Conservation (phyloP, 805 yeast genomes). For the Ogataea methanolica region DNA sequence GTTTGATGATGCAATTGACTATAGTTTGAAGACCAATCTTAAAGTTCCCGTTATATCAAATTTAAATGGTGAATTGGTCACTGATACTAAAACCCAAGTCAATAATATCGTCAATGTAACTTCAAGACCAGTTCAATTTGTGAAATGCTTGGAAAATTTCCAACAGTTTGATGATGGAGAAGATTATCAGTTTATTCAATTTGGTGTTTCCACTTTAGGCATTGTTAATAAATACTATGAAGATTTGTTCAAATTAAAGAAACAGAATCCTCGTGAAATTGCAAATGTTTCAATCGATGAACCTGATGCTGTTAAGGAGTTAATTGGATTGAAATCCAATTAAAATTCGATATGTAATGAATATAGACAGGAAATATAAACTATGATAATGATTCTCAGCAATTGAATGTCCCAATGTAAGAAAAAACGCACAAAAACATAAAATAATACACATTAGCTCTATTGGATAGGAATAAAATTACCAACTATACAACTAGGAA, state of each 20-base stretch:
- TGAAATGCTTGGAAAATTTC: constrained; percentile 27
- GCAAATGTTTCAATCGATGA: constrained; percentile 8
- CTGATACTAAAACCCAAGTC: constrained; percentile 17
- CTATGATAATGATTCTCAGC: no score
- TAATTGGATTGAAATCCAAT: background rate
- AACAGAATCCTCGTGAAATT: constrained; percentile 1
- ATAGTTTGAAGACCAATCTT: constrained; percentile 2
- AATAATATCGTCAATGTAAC: constrained; percentile 28
- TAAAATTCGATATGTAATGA: background rate
- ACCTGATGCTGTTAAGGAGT: background rate
- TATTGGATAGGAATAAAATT: constrained; percentile 77
- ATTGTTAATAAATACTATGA: constrained; percentile 22
- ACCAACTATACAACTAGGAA: constrained; percentile 94
- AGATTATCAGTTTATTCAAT: constrained; percentile 23
- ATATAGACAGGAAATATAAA: background rate
- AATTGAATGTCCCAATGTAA: no score
- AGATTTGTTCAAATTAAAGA: constrained; percentile 11
- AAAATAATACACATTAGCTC: constrained; percentile 27
- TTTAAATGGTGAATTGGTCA: constrained; percentile 22
- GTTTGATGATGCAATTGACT: constrained; percentile 7
- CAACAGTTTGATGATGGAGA: constrained; percentile 1
- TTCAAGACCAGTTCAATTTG: constrained; percentile 29
- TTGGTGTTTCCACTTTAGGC: constrained; percentile 26
- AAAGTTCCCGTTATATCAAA: constrained; percentile 27
- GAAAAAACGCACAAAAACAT: background rate